These are phyloP conservation scores for Gynochthodes officinalis DNA, from an alignment of 257 asterid genomes.

Conservation along the genomic window DNA sequence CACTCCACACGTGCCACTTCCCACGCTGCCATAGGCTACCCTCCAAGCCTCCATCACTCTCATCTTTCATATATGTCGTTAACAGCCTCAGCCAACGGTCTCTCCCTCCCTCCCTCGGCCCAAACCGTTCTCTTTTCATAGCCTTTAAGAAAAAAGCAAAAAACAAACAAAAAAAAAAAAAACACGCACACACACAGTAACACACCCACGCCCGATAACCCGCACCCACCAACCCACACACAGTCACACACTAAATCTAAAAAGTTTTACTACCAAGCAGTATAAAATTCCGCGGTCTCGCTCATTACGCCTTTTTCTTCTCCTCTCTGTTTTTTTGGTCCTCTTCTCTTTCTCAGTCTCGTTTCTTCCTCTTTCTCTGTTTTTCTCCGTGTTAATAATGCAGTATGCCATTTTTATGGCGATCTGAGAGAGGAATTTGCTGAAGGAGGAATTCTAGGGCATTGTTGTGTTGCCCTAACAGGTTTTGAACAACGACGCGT, in stretches of 20 bases:
- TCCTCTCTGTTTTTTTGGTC: constrained; percentile 23
- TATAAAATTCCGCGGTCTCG: constrained; percentile 57
- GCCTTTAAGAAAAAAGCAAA: neutral
- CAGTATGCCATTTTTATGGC: constrained; percentile 27
- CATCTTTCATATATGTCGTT: too few relatives aligned
- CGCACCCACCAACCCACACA: neutral
- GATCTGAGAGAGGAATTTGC: constrained; percentile 35
- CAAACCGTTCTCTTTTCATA: neutral
- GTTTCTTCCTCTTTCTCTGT: constrained; percentile 14
- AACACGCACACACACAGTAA: neutral
- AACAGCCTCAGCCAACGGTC: constrained; percentile 22
- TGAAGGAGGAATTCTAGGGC: constrained; percentile 33
- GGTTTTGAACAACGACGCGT: too few relatives aligned
- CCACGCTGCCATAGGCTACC: constrained; percentile 14
- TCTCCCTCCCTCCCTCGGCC: constrained; percentile 8
- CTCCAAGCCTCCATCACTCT: neutral
- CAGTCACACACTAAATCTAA: constrained; percentile 6
- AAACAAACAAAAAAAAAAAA: neutral
- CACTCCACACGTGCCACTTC: constrained; percentile 42
- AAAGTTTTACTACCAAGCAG: neutral
- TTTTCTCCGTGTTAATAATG: neutral
- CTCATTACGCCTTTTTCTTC: constrained; percentile 14
- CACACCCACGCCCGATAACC: neutral
- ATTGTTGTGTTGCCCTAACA: constrained; percentile 42
- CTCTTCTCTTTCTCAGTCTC: constrained; percentile 12